Base-by-base conservation (phyloP, 169 alveolate species). In the Cryptosporidium ubiquitum region DNA sequence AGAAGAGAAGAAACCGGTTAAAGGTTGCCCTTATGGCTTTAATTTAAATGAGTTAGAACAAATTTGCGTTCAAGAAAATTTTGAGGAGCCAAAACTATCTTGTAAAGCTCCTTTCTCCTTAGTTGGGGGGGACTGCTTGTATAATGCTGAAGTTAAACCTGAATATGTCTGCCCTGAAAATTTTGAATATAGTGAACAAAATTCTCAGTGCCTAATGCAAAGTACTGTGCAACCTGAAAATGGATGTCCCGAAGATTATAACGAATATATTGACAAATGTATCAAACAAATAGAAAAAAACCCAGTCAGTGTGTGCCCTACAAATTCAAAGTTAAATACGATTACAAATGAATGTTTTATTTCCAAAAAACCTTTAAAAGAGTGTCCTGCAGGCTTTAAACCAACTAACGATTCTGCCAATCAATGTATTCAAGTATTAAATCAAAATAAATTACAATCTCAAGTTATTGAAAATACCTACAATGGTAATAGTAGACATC, bases 21-120 rank as follows among this genome's bases (percentile, higher is more conserved):
- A 39, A 44, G 89, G 89, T 4, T 79, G 89, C n/a, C 89, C 89
- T 1, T 79, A 79, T 64, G 89, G 89, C 9, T 79, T 79, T 35
- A 47, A 5, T 14, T 18, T 79, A 20, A 61, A 58, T 64, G 89
- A 61, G 29, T 18, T 29, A 16, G 89, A 79, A 4, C 89, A 79
- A 44, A 64, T 79, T 3, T 79, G 89, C 18, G 49, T 79, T 18
- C 89, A 79, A 47, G 89, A 79, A 61, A 79, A 79, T 42, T 61
- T 79, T 26, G 89, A 79, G 20, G 75, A 40, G 23, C 89, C 89
- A 1, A 79, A 47, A 52, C 64, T 79, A 7, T 37, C 52, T 33
- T 79, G 89, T 26, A 79, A 79, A 51, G 73, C 68, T 14, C 89
- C 89, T 42, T 79, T 42, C 23, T 26, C 68, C 29, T 26, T 79